Base-by-base conservation (phyloP, 2,329 filamentous ascomycete species). In the Dactylellina cionopaga region DNA sequence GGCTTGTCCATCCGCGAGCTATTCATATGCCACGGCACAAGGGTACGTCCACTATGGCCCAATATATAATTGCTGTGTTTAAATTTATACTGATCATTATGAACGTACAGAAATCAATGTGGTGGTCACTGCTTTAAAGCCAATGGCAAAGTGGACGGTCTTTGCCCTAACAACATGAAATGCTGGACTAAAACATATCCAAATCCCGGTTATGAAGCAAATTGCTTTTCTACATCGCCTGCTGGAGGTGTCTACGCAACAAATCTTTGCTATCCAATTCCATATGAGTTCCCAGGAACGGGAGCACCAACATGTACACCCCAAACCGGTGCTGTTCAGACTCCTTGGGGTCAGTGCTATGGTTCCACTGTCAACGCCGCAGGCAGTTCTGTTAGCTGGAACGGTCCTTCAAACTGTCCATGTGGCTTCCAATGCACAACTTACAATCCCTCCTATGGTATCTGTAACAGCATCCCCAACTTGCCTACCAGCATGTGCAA, bases 81-180 rank as follows among this genome's bases (percentile, higher is more conserved):
- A 10, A 10, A 22, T 22, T 19, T 5, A 43, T 24, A 31, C 17
- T 44, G 31, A 55, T 27, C 43, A 24, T 10, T 10, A 17, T 41
- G 1, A n/a, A 0, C 31, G 5, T 49, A 25, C n/a, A 64, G 58
- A 3, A 24, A 72, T 15, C 68, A 59, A 25, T 72, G 68, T 25
- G 68, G 68, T 72, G 68, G 68, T 33, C 58, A 64, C 19, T 72
- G 68, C 33, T 72, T 24, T 39, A 65, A 64, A 17, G 68, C 68
- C 35, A 58, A 72, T 29, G 52, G 68, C 35, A 52, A 65, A 33
- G 68, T 65, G 15, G 68, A 59, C 35, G 68, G 68, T 35, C n/a
- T 65, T 9, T 72, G 68, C 44, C 68, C 68, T 46, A 44, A 13
- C 27, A 15, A 6, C 25, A 64, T 72, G 68, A 72, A 72, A 39